Evolutionary conservation across 257 asterid genomes (phyloP), one percentile per base, ranked within the genome.

Genomic region (Lycium ferocissimum): DNA sequence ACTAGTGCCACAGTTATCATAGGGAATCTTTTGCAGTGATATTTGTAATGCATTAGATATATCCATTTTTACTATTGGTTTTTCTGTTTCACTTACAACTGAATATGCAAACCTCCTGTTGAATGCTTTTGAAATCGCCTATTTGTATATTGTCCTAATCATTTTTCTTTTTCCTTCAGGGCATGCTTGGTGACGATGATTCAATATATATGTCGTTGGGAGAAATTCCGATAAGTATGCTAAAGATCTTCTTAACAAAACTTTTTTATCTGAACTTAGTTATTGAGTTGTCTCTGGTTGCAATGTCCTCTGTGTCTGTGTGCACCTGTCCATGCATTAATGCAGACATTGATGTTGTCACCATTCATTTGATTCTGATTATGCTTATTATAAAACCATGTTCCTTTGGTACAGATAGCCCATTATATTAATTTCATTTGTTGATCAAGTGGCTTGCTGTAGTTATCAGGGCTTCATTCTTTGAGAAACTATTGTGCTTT

Each of bases 101-200:
- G 8, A 51, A 26, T 49, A 26, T 76, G 72, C 69, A 20, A 17
- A 49, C 54, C 80, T 81, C 71, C 79, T 61, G 80, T 61, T 62
- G 82, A 86, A 53, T 51, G 80, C 35, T 54, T 57, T 12, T 80
- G 61, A 63, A 43, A 67, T 45, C 59, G 58, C 59, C 80, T 76
- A 9, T 11, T 71, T 56, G 81, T 67, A 49, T 75, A 1, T 49
- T 22, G 49, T 49, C 81, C 22, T 22, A 75, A 49, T 49, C 38
- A 12, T 15, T 78, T 13, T 15, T 78, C 47, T 13, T 78, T 78
- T 53, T 78, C 26, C 15, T 78, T 53, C 95, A 96, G 99, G 99
- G 91, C 63, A 96, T 96, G 90, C 98, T 94, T 82, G 97, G 97
- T 51, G 98, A 94, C 45, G 99, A 96, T 84, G 99, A 96, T 87